phyloP scores from a whole-genome alignment of 2,329 filamentous ascomycete genomes.

The Thelonectria olida region DNA sequence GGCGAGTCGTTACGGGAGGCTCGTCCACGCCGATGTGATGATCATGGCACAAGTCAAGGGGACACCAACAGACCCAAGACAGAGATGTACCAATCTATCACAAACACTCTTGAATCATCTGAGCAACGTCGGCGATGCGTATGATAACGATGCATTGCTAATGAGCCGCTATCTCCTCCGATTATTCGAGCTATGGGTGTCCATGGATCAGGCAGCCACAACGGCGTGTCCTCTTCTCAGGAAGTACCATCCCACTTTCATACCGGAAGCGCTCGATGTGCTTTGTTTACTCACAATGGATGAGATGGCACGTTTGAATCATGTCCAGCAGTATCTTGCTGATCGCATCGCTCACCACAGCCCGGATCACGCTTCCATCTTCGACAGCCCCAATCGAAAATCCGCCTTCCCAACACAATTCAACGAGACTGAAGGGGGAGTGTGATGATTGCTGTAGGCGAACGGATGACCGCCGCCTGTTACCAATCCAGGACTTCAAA shows the following conservation, averaged over 20 bases:
- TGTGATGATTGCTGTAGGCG: not conserved
- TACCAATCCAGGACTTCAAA: not conserved
- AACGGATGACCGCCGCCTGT: conserved; percentile 9
- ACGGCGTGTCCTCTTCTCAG: conserved; percentile 55
- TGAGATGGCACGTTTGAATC: conserved; percentile 61
- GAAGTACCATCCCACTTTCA: conserved; percentile 62
- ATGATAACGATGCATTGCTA: conserved; percentile 44
- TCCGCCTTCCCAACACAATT: conserved; percentile 10
- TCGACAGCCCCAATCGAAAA: conserved; percentile 48
- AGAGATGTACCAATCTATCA: not conserved
- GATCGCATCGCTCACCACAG: conserved; percentile 26
- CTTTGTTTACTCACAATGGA: conserved; percentile 58
- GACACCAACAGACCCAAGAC: not conserved
- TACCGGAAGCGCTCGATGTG: conserved; percentile 59
- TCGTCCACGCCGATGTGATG: conserved; percentile 8
- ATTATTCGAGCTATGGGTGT: conserved; percentile 66
- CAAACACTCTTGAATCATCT: not conserved
- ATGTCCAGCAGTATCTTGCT: conserved; percentile 29
- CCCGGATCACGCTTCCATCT: conserved; percentile 51
- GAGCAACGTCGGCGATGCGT: conserved; percentile 26
- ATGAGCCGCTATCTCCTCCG: conserved; percentile 53
- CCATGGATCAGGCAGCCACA: conserved; percentile 61
- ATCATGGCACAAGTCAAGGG: not conserved
- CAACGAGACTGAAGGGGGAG: not conserved
- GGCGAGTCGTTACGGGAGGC: not conserved